Base-by-base conservation (phyloP, 1,139 yeast species). In the Lodderomyces jiufengensis region DNA sequence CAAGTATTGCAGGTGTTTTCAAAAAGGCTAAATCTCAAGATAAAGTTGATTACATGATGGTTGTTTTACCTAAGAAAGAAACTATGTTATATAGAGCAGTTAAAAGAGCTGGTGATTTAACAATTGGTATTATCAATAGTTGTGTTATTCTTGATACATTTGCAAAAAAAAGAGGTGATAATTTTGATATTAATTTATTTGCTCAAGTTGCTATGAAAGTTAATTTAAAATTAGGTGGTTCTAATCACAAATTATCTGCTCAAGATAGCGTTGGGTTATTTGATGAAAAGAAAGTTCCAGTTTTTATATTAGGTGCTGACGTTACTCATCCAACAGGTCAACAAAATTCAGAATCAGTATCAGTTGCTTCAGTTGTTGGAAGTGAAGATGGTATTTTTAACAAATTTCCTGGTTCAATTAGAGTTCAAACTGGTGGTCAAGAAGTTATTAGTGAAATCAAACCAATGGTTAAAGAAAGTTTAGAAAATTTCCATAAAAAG, bases 201-300 rank as follows among this genome's bases (percentile, higher is more conserved):
- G 44, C 47, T 6, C 47, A 43, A 31, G 38, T 43, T 30, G 47
- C 41, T 9, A 43, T 42, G 47, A 43, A 43, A 14, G 29, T 43
- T 11, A 43, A 43, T 33, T 38, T 43, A 13, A 43, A 43, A 32
- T 35, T 43, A 12, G 47, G 47, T 27, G 47, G 46, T 3, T 43
- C 47, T 2, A 43, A 43, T 25, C 47, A 43, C 24, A 40, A 30
- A 29, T 40, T 43, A 20, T 38, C 46, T 1, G 24, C 29, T 8
- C 34, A 28, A 5, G 43, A 38, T 29, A 34, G 41, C 14, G 24
- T 27, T n/a, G 33, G 34, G 9, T 39, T 43, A 14, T 21, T 40
- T 34, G 47, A 43, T 34, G 25, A 20, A 9, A 29, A 36, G 14
- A 42, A 40, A 10, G 39, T 34, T 2, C 47, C 47, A 9, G 35